phyloP scores from a whole-genome alignment of 2,329 filamentous ascomycete genomes.

The Aspergillus sp. region DNA sequence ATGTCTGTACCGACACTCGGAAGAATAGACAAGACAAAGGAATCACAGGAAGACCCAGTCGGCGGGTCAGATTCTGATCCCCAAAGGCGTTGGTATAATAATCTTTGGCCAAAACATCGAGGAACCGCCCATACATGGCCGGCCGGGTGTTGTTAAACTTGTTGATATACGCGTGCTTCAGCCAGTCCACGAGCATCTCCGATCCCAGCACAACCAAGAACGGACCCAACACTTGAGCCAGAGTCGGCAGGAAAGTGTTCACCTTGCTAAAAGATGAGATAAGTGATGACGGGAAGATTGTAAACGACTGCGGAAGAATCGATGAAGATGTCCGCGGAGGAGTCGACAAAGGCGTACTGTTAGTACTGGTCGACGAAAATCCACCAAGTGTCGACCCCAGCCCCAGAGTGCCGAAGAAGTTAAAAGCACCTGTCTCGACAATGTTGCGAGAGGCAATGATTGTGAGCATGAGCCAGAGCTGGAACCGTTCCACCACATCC shows the following conservation, averaged over 20 bases:
- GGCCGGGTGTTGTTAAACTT: conserved; percentile 99
- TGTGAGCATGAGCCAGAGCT: conserved; percentile 93
- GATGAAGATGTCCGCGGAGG: conserved; percentile 57
- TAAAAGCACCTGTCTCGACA: conserved; percentile 87
- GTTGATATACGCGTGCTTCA: conserved; percentile 96
- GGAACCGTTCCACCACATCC: conserved; percentile 94
- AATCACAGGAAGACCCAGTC: conserved; percentile 85
- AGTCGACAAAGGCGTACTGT: conserved; percentile 51
- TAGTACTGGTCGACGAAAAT: conserved; percentile 29
- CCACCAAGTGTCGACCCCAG: conserved; percentile 26
- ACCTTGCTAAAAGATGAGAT: conserved; percentile 39
- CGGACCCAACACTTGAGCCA: conserved; percentile 81
- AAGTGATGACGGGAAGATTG: conserved; percentile 60
- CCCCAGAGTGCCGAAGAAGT: conserved; percentile 40
- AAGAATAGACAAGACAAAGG: conserved; percentile 93
- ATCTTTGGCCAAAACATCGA: conserved; percentile 93
- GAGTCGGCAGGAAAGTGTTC: conserved; percentile 38
- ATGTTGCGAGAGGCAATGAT: conserved; percentile 96
- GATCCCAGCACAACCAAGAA: conserved; percentile 92
- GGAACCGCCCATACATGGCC: conserved; percentile 78
- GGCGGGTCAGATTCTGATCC: conserved; percentile 81
- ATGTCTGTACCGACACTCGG: conserved; percentile 88
- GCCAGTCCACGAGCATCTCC: conserved; percentile 93
- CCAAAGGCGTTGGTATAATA: conserved; percentile 96
- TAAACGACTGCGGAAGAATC: conserved; percentile 87